Conservation (phyloP, 352 stramenopile genomes). For the Phytopythium aichiense region DNA sequence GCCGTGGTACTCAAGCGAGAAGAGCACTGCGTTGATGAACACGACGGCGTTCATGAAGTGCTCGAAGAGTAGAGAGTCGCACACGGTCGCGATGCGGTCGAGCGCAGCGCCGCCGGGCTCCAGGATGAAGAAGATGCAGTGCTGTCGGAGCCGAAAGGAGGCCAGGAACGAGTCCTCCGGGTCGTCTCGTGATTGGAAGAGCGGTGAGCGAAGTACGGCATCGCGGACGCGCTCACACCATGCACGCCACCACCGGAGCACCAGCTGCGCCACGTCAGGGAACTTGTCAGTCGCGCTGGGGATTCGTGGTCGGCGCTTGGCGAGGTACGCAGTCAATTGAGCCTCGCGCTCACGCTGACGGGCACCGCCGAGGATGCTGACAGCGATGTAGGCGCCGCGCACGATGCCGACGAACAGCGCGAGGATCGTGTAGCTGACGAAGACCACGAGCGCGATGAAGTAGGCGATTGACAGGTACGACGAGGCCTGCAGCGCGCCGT, state of each 20-base stretch:
- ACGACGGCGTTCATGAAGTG: constrained; percentile 76
- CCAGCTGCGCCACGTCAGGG: constrained; percentile 50
- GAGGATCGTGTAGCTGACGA: constrained; percentile 85
- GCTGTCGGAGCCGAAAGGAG: constrained; percentile 46
- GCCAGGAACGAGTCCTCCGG: constrained; percentile 57
- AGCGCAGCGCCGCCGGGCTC: constrained; percentile 44
- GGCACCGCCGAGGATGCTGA: constrained; percentile 40
- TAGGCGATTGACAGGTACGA: constrained; percentile 78
- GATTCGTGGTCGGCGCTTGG: constrained; percentile 49
- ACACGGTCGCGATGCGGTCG: constrained; percentile 41
- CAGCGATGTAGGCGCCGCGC: constrained; percentile 69
- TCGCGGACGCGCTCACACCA: constrained; percentile 27
- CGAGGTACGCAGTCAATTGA: constrained; percentile 33
- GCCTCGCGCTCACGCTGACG: constrained; percentile 27
- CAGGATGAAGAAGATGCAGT: constrained; percentile 65
- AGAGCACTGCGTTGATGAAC: constrained; percentile 69
- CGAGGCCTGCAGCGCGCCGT: constrained; percentile 63
- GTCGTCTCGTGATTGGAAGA: constrained; percentile 40
- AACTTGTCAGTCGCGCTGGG: constrained; percentile 52
- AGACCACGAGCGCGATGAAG: constrained; percentile 77
- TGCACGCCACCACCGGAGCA: constrained; percentile 29
- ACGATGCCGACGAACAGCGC: constrained; percentile 82
- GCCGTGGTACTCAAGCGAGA: constrained; percentile 74
- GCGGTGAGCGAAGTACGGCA: constrained; percentile 36
- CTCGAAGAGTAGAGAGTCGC: constrained; percentile 62